Evolutionary conservation across 306 rosid genomes (phyloP).

Genomic region (Nissolia schottii): DNA sequence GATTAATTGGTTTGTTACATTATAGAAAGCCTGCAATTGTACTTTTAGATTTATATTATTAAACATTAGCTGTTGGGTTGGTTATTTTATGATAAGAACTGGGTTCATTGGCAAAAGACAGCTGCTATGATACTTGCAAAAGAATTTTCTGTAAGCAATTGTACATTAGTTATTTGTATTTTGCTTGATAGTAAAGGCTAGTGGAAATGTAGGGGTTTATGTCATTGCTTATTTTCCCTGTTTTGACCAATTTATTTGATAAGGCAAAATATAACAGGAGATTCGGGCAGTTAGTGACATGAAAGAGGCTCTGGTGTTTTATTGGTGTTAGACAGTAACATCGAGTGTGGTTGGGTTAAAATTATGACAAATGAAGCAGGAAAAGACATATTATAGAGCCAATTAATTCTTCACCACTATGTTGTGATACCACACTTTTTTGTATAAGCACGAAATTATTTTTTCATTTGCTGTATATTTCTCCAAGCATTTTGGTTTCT

Average conservation of each 20-base stretch:
- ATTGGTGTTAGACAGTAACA: background rate
- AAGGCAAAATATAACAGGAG: background rate
- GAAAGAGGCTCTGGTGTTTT: background rate
- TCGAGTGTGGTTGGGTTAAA: background rate
- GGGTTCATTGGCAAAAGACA: background rate
- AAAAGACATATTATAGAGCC: background rate
- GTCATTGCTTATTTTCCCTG: background rate
- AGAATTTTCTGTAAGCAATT: background rate
- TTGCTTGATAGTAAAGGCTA: background rate
- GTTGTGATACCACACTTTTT: background rate
- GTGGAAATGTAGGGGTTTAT: background rate
- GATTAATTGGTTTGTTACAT: background rate
- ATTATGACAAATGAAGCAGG: background rate
- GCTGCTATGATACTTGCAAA: background rate
- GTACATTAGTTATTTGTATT: background rate
- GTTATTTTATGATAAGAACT: background rate
- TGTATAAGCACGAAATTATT: background rate
- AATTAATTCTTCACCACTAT: background rate
- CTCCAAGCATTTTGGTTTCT: background rate
- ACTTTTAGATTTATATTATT: background rate
- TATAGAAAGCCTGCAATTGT: background rate
- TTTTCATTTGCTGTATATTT: background rate
- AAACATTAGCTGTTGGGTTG: background rate
- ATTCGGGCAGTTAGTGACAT: background rate
- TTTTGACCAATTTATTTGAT: background rate